Base-by-base conservation (phyloP, 2,329 filamentous ascomycete genomes). In the Dryadomyces quercus-mongolicae region DNA sequence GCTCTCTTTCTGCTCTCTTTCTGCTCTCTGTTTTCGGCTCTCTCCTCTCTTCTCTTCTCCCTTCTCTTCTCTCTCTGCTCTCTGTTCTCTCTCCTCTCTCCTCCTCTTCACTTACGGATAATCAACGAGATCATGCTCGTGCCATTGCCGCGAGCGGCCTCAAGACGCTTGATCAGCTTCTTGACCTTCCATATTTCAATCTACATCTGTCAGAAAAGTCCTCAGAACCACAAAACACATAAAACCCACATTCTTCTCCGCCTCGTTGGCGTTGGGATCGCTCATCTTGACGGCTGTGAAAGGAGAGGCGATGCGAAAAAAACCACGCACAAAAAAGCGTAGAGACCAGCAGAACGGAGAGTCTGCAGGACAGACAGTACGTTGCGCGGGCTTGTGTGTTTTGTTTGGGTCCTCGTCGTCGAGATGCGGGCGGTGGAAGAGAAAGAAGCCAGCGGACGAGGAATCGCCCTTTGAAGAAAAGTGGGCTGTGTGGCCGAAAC, bases 61-160 rank as follows among this genome's bases (percentile, higher is more conserved):
- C 42, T 8, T 20, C 2, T 16, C 13, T n/a, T 20, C 25, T 31
- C 25, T 8, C 8, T 8, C 8, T n/a, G n/a, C n/a, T 44, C 42
- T 20, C 2, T 16, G 4, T n/a, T 20, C 25, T 31, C 25, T 8
- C 8, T 8, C 8, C 25, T 31, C 25, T 31, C 25, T 31, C 25
- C 25, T 44, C 25, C 8, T 8, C 20, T n/a, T 20, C 55, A 75
- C 87, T 67, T 77, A 94, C 89, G 93, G 68, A 98, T 97, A 66
- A 98, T 96, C 72, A 98, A 82, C 60, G 92, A 97, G 73, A 98
- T 98, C 93, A 98, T 98, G 76, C 86, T 92, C 60, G 93, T 98
- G 75, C 93, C 93, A 82, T 98, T 98, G 70, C 93, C 93, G 70
- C 94, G 82, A 63, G 94, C 94, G 59, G 89, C 87, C 74, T 97